These are phyloP conservation scores for Phoma herbarum DNA, from an alignment of 2,329 filamentous ascomycete species.

Conservation along the genomic window DNA sequence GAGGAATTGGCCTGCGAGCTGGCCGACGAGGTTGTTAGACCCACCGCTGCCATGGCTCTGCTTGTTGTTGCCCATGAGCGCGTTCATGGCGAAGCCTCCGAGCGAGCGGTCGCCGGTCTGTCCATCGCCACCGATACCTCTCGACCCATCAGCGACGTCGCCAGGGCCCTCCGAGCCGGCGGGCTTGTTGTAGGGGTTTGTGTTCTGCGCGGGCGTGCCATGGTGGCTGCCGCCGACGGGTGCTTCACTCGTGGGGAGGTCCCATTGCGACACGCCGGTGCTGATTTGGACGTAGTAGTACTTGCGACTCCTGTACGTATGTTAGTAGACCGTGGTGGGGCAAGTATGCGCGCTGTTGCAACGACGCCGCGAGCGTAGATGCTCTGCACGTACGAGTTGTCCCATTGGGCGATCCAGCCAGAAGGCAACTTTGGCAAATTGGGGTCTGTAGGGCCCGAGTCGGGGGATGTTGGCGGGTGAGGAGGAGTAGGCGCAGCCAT, in stretches of 20 bases:
- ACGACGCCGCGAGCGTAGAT: conserved; percentile 19
- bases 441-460: conserved; percentile 52
- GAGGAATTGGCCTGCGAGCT: conserved; percentile 61
- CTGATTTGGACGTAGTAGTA: conserved; percentile 71
- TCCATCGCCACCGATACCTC: conserved; percentile 58
- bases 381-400: conserved; percentile 44
- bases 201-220: conserved; percentile 53
- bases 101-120: conserved; percentile 65
- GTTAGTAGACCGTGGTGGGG: conserved; percentile 38
- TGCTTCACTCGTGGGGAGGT: conserved; percentile 71
- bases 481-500: conserved; percentile 51
- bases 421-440: conserved; percentile 50
- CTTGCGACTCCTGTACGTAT: conserved; percentile 45
- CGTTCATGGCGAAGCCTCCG: conserved; percentile 69
- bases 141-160: conserved; percentile 54
- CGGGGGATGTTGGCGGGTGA: conserved; percentile 48
- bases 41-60: conserved; percentile 44
- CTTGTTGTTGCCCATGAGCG: conserved; percentile 56
- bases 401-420: conserved; percentile 54
- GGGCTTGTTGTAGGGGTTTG: conserved; percentile 70
- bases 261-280: conserved; percentile 77
- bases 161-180: conserved; percentile 49
- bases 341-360: conserved; percentile 21
- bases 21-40: conserved; percentile 58
- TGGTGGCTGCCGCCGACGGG: conserved; percentile 66